Conservation (phyloP, 805 yeast genomes). For the Ogataea pignaliae region DNA sequence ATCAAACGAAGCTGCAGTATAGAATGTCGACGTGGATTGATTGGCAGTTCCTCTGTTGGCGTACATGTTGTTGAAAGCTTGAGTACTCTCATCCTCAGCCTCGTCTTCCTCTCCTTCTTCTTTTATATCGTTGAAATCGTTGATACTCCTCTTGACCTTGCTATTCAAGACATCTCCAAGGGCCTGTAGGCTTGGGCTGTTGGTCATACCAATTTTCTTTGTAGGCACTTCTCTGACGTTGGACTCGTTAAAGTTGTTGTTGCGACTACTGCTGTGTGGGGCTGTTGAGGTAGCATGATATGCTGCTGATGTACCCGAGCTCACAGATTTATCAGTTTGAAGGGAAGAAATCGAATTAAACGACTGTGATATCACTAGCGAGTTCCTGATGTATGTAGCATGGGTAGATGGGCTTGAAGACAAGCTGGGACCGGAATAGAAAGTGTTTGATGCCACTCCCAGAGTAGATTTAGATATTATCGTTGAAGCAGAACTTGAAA, state of each 20-base stretch:
- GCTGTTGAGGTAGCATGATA: neutral
- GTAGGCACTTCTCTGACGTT: constrained; percentile 27
- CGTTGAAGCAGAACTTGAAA: constrained; percentile 1
- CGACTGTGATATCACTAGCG: constrained; percentile 31
- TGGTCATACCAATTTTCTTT: constrained; percentile 26
- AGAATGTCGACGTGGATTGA: constrained; percentile 27
- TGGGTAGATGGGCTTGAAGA: constrained; percentile 22
- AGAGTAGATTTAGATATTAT: constrained; percentile 5
- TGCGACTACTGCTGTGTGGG: neutral
- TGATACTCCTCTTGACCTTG: constrained; percentile 14
- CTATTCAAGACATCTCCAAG: constrained; percentile 29
- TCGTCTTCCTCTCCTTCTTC: constrained; percentile 17
- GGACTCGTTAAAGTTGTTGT: neutral
- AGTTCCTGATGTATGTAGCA: constrained; percentile 27
- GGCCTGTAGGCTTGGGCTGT: constrained; percentile 34
- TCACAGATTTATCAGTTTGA: too few relatives aligned
- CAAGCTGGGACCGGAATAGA: constrained; percentile 29
- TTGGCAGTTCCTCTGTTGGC: constrained; percentile 8
- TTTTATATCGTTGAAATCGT: constrained; percentile 9
- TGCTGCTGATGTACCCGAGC: too few relatives aligned
- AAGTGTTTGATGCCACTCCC: constrained; percentile 15
- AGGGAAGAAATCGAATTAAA: constrained; percentile 18
- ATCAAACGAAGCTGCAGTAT: constrained; percentile 27
- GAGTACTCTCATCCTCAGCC: too few relatives aligned
- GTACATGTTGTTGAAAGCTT: neutral